These are phyloP conservation scores for Erodium chrysanthum DNA, from an alignment of 441 rosid species.

Conservation along the genomic window DNA sequence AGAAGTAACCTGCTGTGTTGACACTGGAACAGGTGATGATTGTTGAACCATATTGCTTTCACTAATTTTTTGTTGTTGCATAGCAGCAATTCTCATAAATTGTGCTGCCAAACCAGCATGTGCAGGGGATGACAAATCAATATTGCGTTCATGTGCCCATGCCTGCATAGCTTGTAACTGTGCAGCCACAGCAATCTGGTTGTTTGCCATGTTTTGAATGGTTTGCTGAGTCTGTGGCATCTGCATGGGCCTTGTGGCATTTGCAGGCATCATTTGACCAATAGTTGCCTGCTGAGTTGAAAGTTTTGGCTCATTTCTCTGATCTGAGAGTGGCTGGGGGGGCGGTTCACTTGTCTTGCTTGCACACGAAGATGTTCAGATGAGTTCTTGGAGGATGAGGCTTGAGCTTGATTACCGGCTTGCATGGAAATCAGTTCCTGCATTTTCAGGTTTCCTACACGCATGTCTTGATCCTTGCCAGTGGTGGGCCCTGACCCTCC, in stretches of 20 bases:
- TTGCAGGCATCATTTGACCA: conserved; percentile 55
- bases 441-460: conserved; percentile 63
- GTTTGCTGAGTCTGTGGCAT: conserved; percentile 56
- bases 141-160: conserved; percentile 82
- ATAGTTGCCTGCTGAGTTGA: conserved; percentile 36
- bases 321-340: conserved; percentile 47
- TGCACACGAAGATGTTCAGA: conserved; percentile 70
- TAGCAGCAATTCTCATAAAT: conserved; percentile 67
- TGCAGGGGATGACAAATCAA: conserved; percentile 86
- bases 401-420: conserved; percentile 64
- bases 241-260: conserved; percentile 62
- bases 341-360: too few relatives aligned
- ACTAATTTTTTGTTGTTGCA: conserved; percentile 51
- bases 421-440: conserved; percentile 76
- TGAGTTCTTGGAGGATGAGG: conserved; percentile 67
- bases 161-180: conserved; percentile 82
- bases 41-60: conserved; percentile 47
- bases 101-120: conserved; percentile 82
- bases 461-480: conserved; percentile 63
- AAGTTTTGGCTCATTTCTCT: conserved; percentile 54
- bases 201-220: conserved; percentile 49
- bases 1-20: conserved; percentile 69
- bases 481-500: conserved; percentile 45
- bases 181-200: conserved; percentile 64
- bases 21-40: conserved; percentile 43